These are phyloP conservation scores for Pogostemon cablin DNA, from an alignment of 257 asterid species.

Conservation along the genomic window DNA sequence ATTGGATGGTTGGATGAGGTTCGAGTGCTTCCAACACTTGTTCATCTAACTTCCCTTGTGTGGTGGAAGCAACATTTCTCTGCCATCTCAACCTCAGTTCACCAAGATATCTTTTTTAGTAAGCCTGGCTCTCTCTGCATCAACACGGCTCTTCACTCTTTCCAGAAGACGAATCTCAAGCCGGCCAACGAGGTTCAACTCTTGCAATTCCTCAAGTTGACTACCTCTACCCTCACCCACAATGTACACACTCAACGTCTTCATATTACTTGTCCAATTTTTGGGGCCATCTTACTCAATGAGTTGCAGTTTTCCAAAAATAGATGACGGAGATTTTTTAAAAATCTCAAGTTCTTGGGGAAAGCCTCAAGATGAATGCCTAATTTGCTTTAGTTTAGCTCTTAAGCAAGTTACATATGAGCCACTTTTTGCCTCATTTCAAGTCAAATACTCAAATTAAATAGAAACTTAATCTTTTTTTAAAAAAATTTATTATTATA, in stretches of 20 bases:
- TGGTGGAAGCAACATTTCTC: background rate
- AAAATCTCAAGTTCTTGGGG: slow-evolving; percentile 33
- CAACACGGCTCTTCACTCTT: slow-evolving; percentile 26
- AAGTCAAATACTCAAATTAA: too few relatives aligned
- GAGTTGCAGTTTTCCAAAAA: background rate
- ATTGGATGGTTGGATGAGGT: slow-evolving; percentile 27
- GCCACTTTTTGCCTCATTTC: too few relatives aligned
- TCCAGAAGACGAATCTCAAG: slow-evolving; percentile 31
- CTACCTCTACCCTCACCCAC: slow-evolving; percentile 31
- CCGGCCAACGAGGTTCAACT: slow-evolving; percentile 32
- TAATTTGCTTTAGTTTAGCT: too few relatives aligned
- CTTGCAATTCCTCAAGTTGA: slow-evolving; percentile 34
- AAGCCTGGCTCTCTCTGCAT: slow-evolving; percentile 37
- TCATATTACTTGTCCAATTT: slow-evolving; percentile 37
- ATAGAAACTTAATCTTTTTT: too few relatives aligned
- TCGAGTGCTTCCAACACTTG: slow-evolving; percentile 34
- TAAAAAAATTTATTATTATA: too few relatives aligned
- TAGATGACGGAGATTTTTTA: slow-evolving; percentile 37
- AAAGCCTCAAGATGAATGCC: slow-evolving; percentile 28
- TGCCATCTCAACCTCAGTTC: too few relatives aligned
- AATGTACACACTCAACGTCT: slow-evolving; percentile 27
- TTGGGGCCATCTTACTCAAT: slow-evolving; percentile 27
- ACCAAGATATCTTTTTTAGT: slow-evolving; percentile 31
- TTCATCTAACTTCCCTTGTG: slow-evolving; percentile 1
- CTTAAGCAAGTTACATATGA: too few relatives aligned